Percentiles rank a stretch among this genome's conserved stretches.
phyloP scores from a whole-genome alignment of 2,329 filamentous ascomycete genomes.

The Arthroderma sp. region DNA sequence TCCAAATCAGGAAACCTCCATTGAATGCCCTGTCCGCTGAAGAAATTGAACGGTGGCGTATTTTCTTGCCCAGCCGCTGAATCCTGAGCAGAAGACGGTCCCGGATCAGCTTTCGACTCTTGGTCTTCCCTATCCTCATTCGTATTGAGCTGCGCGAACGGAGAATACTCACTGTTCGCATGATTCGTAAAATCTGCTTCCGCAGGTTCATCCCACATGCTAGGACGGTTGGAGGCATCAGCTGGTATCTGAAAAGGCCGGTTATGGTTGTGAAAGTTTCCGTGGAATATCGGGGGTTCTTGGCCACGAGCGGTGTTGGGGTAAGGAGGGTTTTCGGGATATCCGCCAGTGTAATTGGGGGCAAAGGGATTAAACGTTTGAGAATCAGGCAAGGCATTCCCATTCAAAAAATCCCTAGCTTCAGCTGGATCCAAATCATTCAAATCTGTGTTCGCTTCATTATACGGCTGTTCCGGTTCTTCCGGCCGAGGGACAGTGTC shows the following conservation, averaged over 20 bases:
- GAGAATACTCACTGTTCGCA: background rate
- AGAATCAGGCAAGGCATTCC: background rate
- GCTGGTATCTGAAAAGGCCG: background rate
- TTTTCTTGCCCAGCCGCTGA: background rate
- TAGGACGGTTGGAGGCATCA: background rate
- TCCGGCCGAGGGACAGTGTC: too few relatives aligned
- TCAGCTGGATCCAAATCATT: background rate
- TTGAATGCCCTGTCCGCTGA: background rate
- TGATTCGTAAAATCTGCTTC: background rate
- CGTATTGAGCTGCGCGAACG: background rate
- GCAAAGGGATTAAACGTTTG: conserved; percentile 2
- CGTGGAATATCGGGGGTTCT: background rate
- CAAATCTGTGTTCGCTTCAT: background rate
- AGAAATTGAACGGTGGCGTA: background rate
- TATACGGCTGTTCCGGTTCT: background rate
- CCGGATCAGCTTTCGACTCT: background rate
- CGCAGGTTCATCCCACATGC: background rate
- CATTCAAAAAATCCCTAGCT: background rate
- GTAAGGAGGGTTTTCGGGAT: background rate
- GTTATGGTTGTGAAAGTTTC: conserved; percentile 1
- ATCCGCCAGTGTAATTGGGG: background rate
- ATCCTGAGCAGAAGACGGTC: background rate
- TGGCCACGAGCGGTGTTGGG: background rate
- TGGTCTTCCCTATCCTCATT: background rate
- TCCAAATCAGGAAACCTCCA: background rate